A percentile compares a stretch with the other conserved stretches of the same genome.
Evolutionary conservation across 306 rosid species (phyloP).

Genomic region (Lathyrus oleraceus): DNA sequence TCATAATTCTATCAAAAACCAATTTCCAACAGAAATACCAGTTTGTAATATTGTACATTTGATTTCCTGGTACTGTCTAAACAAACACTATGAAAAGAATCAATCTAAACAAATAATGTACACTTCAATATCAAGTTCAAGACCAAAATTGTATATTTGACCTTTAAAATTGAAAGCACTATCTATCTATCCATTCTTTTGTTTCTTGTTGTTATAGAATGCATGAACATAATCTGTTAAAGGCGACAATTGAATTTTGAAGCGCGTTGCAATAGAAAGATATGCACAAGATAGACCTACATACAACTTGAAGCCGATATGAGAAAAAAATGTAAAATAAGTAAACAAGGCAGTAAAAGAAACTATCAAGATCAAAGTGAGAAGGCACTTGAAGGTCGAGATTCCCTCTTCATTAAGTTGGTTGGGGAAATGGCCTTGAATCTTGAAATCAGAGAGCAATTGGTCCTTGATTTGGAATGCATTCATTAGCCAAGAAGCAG

Average conservation of each 20-base stretch:
- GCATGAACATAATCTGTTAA: constrained; percentile 50
- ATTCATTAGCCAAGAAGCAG: constrained; percentile 70
- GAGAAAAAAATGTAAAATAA: constrained; percentile 67
- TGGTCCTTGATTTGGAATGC: constrained; percentile 55
- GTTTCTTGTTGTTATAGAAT: constrained; percentile 47
- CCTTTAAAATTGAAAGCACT: constrained; percentile 24
- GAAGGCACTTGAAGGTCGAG: constrained; percentile 56
- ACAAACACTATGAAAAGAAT: constrained; percentile 5
- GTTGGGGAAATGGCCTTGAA: constrained; percentile 69
- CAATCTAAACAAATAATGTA: constrained; percentile 21
- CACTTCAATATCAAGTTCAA: constrained; percentile 32
- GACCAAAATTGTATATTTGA: constrained; percentile 31
- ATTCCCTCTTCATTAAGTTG: constrained; percentile 52
- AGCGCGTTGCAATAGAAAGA: constrained; percentile 72
- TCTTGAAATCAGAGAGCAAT: constrained; percentile 59
- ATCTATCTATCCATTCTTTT: constrained; percentile 33
- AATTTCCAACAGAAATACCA: constrained; percentile 23
- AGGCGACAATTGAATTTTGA: constrained; percentile 54
- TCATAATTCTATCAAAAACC: constrained; percentile 6
- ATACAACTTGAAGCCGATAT: constrained; percentile 71
- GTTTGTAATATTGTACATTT: not conserved
- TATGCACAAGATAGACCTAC: constrained; percentile 72
- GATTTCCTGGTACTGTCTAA: not conserved
- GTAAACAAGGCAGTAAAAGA: constrained; percentile 55
- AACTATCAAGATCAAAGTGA: constrained; percentile 48